Evolutionary conservation across 352 stramenopile species (phyloP).

Genomic region (Pythium grandisporangium): DNA sequence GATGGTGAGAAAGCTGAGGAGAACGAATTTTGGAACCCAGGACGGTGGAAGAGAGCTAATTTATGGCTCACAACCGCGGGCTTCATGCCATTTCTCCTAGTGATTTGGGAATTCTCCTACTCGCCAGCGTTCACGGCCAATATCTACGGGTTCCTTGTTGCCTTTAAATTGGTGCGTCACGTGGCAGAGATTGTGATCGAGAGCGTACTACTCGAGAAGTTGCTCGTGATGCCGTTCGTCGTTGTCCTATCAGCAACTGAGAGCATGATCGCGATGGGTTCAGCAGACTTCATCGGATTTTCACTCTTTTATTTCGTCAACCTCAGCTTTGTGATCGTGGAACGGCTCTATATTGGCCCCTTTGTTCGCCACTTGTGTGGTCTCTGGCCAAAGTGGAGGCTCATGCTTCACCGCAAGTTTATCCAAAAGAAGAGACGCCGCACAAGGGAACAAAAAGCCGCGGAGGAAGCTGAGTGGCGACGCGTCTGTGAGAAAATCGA

Average conservation of each 20-base stretch:
- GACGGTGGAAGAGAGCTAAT: slow-evolving; percentile 88
- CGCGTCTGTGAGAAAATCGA: slow-evolving; percentile 94
- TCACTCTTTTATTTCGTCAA: slow-evolving; percentile 93
- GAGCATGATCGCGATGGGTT: slow-evolving; percentile 92
- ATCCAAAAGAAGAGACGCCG: slow-evolving; percentile 58
- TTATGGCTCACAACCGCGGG: slow-evolving; percentile 81
- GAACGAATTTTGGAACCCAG: slow-evolving; percentile 73
- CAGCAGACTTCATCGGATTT: slow-evolving; percentile 94
- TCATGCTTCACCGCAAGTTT: slow-evolving; percentile 77
- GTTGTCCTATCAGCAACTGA: slow-evolving; percentile 88
- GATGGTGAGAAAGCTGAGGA: slow-evolving; percentile 40
- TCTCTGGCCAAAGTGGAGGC: slow-evolving; percentile 89
- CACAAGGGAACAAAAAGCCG: slow-evolving; percentile 89
- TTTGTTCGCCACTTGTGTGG: slow-evolving; percentile 64
- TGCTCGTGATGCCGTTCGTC: slow-evolving; percentile 87
- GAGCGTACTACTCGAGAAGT: slow-evolving; percentile 83
- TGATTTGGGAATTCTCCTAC: slow-evolving; percentile 97
- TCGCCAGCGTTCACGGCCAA: slow-evolving; percentile 87
- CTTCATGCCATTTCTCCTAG: slow-evolving; percentile 83
- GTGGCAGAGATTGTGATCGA: slow-evolving; percentile 80
- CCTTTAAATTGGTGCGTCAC: slow-evolving; percentile 87
- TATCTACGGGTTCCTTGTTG: slow-evolving; percentile 87
- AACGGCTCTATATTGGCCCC: slow-evolving; percentile 93
- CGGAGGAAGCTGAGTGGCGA: slow-evolving; percentile 88
- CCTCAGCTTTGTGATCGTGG: slow-evolving; percentile 86